phyloP scores from a whole-genome alignment of 139 green algal genomes.

The Closterium sp. region DNA sequence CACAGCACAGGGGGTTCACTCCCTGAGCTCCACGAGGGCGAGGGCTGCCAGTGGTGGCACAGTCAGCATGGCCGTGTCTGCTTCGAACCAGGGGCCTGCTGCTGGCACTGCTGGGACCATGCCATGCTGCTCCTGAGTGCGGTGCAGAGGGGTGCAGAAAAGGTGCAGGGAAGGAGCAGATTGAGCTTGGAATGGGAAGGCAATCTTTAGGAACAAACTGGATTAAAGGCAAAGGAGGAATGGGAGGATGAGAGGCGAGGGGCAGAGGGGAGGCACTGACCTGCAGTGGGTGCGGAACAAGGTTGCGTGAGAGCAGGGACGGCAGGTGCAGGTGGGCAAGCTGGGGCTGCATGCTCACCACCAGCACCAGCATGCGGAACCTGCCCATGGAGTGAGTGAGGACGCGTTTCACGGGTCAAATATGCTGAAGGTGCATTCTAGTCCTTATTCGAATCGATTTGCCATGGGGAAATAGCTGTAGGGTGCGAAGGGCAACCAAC shows the following conservation, averaged over 20 bases:
- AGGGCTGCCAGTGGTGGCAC: neutral
- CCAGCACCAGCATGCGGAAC: constrained; percentile 11
- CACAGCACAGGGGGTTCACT: neutral
- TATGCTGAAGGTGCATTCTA: too few relatives aligned
- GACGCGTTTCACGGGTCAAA: too few relatives aligned
- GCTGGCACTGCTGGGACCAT: neutral
- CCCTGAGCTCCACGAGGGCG: neutral
- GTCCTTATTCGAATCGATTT: too few relatives aligned
- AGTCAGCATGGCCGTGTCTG: neutral
- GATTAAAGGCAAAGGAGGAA: too few relatives aligned
- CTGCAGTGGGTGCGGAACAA: constrained; percentile 19
- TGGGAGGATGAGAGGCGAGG: neutral
- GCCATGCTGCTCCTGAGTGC: neutral
- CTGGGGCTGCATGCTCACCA: constrained; percentile 21
- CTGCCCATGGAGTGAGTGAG: neutral
- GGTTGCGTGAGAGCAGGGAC: neutral
- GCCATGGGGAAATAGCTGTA: too few relatives aligned
- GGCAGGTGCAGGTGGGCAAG: neutral
- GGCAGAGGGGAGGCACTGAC: neutral
- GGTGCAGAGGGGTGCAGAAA: neutral
- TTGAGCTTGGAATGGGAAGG: neutral
- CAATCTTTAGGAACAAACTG: neutral
- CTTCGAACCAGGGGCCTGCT: neutral
- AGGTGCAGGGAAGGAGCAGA: neutral
- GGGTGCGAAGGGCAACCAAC: too few relatives aligned